Percentiles rank a stretch among this genome's conserved stretches.
phyloP scores from a whole-genome alignment of 345 rosid genomes.

The Syzygium oleosum region DNA sequence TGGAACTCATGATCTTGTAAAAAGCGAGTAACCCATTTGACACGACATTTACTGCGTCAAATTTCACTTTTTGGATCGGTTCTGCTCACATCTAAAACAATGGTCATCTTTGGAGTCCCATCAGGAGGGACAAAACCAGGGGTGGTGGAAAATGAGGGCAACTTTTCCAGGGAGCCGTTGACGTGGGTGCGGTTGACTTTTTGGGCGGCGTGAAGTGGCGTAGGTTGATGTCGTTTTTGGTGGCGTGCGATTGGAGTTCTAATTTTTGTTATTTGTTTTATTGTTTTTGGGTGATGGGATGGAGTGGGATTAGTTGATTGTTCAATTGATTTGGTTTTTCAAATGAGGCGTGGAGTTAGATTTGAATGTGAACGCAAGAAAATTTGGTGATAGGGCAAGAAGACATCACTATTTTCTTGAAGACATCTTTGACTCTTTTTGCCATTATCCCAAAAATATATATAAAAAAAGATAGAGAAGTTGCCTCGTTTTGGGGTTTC shows the following conservation, averaged over 20 bases:
- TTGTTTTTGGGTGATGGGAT: not conserved
- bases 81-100: not conserved
- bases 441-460: not conserved
- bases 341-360: not conserved
- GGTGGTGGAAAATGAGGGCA: not conserved
- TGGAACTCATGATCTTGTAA: rapidly evolving
- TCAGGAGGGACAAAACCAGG: not conserved
- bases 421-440: not conserved
- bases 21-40: not conserved
- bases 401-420: not conserved
- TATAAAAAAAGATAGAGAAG: not conserved
- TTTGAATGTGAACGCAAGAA: not conserved
- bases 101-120: not conserved
- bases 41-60: not conserved
- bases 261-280: not conserved
- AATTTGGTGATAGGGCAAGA: not conserved
- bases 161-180: not conserved
- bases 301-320: not conserved
- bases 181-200: not conserved
- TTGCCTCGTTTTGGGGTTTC: not conserved
- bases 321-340: not conserved
- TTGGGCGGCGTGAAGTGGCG: not conserved
- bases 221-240: not conserved
- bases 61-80: not conserved
- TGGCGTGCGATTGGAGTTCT: not conserved